Conservation (phyloP, 2,329 filamentous ascomycete species). For the Fusarium nelsonii region DNA sequence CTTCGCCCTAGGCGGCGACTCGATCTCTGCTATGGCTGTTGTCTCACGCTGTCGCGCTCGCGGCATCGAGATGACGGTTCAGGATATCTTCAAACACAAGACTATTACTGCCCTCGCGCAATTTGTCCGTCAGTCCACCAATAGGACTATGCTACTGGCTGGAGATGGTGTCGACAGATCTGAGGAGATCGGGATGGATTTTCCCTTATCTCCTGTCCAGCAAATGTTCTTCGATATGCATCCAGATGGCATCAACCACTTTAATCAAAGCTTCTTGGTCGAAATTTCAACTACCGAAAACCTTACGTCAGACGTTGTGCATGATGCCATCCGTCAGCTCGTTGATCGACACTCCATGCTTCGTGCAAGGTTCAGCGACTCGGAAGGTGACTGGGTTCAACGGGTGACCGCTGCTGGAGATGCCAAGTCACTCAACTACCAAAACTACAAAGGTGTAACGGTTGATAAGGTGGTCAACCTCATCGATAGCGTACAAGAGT, state of each 20-base stretch:
- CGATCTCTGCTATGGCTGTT: not conserved
- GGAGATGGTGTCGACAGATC: not conserved
- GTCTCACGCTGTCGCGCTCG: not conserved
- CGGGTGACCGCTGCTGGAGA: not conserved
- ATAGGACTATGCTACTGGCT: not conserved
- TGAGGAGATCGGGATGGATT: not conserved
- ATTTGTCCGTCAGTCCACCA: not conserved
- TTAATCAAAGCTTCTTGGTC: conserved; percentile 8
- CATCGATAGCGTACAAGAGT: not conserved
- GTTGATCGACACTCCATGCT: conserved; percentile 3
- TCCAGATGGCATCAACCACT: not conserved
- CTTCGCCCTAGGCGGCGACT: not conserved
- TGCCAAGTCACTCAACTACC: not conserved
- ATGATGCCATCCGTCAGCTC: not conserved
- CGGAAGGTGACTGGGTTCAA: not conserved
- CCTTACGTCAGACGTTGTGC: not conserved
- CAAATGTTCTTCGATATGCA: conserved; percentile 1
- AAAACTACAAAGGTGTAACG: not conserved
- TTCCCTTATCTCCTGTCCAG: not conserved
- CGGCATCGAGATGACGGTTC: not conserved
- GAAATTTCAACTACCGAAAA: not conserved
- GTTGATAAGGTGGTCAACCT: not conserved
- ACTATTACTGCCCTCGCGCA: not conserved
- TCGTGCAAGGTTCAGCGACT: not conserved
- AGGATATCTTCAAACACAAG: not conserved